Base-by-base conservation (phyloP, 2,329 filamentous ascomycete species). In the Didymella glomerata region DNA sequence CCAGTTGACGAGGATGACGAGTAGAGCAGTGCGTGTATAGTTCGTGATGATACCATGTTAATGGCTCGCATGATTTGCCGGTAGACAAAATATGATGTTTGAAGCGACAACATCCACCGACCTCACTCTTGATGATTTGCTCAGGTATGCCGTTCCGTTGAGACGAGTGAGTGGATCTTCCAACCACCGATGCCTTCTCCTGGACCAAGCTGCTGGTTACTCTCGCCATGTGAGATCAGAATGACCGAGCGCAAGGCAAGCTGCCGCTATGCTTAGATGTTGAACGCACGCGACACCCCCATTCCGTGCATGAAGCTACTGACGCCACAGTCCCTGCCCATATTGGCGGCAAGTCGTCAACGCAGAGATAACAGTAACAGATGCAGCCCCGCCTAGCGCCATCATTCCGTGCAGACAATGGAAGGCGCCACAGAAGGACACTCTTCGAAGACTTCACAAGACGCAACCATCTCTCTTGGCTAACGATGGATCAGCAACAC, bases 1-100 rank as follows among this genome's bases (percentile, higher is more conserved):
- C 81, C 81, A 42, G 83, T 83, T 67, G 84, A 82, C 52, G 84
- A 82, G 50, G 84, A 83, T 41, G 83, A 85, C 60, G 85, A 86
- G 68, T 83, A 84, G 56, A 50, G 22, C 14, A 10, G 46, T 47
- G 49, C 40, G 46, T 47, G 52, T 47, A 46, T 48, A 55, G 54
- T 60, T 53, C 63, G 54, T 58, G 61, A 63, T 65, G 66, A 68
- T 67, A 68, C 63, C 65, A 63, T 64, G 59, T 60, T 60, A 60
- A 65, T 62, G 62, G 62, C 55, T 55, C 32, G 48, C 56, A 64
- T 64, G 61, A 65, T 54, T 55, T 54, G 54, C 41, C 45, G 57
- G 53, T 66, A 66, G 62, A 67, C 53, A 66, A 68, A 62, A 66
- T 60, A 51, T 48, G 46, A 65, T 27, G 38, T 49, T 54, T 44